A percentile compares a stretch with the other conserved stretches of the same genome.
Conservation (phyloP, 192 early-diverging fungal genomes). For the Radiomyces spectabilis region DNA sequence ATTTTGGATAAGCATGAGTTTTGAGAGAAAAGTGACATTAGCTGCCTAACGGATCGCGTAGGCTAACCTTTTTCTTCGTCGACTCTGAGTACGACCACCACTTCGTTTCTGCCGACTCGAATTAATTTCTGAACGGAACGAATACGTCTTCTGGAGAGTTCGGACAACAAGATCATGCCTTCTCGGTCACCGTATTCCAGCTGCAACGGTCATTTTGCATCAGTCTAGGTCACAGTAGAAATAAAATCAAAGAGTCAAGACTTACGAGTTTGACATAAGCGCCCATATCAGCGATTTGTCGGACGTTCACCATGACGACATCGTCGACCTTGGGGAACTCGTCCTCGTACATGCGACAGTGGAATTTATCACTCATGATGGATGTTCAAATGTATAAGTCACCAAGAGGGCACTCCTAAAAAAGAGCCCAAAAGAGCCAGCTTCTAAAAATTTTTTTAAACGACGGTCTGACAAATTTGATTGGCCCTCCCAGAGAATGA, state of each 20-base stretch:
- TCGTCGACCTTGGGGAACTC: slow-evolving; percentile 91
- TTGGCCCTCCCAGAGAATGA: no score
- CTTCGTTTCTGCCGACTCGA: slow-evolving; percentile 86
- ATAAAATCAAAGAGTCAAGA: background rate
- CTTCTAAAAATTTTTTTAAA: no score
- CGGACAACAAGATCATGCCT: slow-evolving; percentile 93
- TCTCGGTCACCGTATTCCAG: slow-evolving; percentile 96
- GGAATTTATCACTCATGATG: slow-evolving; percentile 32
- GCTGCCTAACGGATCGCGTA: no score
- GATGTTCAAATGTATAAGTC: no score
- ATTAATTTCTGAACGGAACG: slow-evolving; percentile 94
- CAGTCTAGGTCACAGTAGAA: background rate
- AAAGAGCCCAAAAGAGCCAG: no score
- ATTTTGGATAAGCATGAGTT: no score
- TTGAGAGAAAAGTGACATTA: no score
- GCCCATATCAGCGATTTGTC: slow-evolving; percentile 91
- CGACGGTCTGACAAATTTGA: no score
- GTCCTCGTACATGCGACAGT: slow-evolving; percentile 92
- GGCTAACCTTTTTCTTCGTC: slow-evolving; percentile 95
- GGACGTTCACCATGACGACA: slow-evolving; percentile 95
- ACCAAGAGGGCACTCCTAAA: no score
- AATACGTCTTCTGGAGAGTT: slow-evolving; percentile 92
- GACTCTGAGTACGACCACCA: slow-evolving; percentile 88
- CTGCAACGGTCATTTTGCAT: slow-evolving; percentile 15
- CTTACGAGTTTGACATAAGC: slow-evolving; percentile 86